Evolutionary conservation across 2,329 filamentous ascomycete species (phyloP).

Genomic region (Zymoseptoria brevis): DNA sequence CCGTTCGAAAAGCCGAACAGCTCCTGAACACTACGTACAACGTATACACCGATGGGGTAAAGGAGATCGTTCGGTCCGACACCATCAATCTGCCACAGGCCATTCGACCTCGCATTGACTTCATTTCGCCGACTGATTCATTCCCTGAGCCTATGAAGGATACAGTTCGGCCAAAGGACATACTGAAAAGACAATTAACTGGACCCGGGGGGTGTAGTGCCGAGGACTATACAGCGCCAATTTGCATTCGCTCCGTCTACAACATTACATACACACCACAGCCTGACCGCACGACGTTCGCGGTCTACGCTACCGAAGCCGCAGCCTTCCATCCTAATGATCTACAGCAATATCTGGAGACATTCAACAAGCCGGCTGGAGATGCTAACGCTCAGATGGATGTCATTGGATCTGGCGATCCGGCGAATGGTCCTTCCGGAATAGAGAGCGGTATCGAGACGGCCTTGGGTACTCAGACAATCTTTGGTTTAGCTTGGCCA

Average conservation of each 20-base stretch:
- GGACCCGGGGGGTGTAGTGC: constrained; percentile 7
- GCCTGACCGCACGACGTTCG: constrained; percentile 19
- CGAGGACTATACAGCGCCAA: constrained; percentile 12
- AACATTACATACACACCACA: constrained; percentile 16
- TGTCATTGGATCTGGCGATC: constrained; percentile 16
- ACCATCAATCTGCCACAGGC: constrained; percentile 11
- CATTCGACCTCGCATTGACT: constrained; percentile 12
- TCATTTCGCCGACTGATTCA: constrained; percentile 16
- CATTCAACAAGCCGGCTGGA: constrained; percentile 18
- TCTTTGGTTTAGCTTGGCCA: constrained; percentile 18
- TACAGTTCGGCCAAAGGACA: background rate
- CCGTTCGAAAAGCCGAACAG: constrained; percentile 11
- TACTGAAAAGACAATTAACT: background rate
- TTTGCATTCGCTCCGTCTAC: constrained; percentile 18
- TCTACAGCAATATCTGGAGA: constrained; percentile 13
- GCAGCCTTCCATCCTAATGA: constrained; percentile 15
- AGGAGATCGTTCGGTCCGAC: constrained; percentile 14
- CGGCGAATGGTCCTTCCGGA: constrained; percentile 5
- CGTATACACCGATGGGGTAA: constrained; percentile 11
- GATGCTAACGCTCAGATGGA: constrained; percentile 10
- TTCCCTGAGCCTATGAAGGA: constrained; percentile 10
- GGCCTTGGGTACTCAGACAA: constrained; percentile 16
- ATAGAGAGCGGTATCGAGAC: constrained; percentile 19
- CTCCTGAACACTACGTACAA: constrained; percentile 18
- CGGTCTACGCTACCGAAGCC: constrained; percentile 21